Percentiles rank a stretch among this genome's conserved stretches.
Conservation (phyloP, 176 grass and related monocot species). For the Canna indica region DNA sequence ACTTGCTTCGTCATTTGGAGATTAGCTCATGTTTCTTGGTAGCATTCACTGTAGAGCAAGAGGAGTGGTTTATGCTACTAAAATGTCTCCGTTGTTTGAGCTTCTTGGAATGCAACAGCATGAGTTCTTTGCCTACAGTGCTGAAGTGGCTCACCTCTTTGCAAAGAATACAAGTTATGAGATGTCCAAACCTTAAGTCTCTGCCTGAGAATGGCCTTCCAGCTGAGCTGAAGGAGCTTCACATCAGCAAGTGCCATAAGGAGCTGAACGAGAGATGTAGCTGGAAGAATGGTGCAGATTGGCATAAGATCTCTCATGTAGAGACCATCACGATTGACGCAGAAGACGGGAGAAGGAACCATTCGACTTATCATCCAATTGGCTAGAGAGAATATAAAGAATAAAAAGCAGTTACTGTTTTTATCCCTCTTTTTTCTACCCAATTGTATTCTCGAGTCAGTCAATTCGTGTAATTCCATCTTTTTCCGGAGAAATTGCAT, state of each 20-base stretch:
- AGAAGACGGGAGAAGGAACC: not conserved
- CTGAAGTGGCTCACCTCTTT: constrained; percentile 15
- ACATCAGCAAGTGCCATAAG: not conserved
- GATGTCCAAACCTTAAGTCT: not conserved
- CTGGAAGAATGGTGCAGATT: not conserved
- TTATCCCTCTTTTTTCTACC: no score
- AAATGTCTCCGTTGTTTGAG: constrained; percentile 23
- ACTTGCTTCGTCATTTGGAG: constrained; percentile 14
- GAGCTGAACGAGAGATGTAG: constrained; percentile 1
- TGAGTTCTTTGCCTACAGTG: constrained; percentile 25
- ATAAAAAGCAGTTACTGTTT: no score
- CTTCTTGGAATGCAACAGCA: constrained; percentile 27
- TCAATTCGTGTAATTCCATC: no score
- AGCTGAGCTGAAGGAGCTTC: not conserved
- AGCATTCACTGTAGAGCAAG: constrained; percentile 24
- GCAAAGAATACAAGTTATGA: not conserved
- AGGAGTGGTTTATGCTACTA: constrained; percentile 16
- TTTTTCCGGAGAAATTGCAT: no score
- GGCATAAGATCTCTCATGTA: not conserved
- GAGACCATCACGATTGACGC: not conserved
- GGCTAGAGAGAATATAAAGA: no score
- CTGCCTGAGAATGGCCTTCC: not conserved
- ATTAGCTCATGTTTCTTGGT: constrained; percentile 23
- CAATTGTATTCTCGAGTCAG: no score
- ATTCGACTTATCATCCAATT: no score